These are phyloP conservation scores for Zizania latifolia DNA, from an alignment of 176 grass and related monocot species.

Conservation along the genomic window DNA sequence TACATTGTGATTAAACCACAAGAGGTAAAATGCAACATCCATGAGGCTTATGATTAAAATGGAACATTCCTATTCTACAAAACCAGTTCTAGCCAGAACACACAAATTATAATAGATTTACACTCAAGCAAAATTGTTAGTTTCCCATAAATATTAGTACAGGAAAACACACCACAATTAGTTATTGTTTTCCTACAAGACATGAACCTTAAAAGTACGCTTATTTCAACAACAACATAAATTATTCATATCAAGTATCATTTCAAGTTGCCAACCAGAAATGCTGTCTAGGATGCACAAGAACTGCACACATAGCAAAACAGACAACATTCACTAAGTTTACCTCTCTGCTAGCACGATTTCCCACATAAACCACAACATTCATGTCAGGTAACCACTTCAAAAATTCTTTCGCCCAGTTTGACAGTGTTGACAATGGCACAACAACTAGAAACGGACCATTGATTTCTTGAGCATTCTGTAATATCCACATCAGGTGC, in stretches of 20 bases:
- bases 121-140: conserved; percentile 2
- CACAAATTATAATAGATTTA: background rate
- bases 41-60: background rate
- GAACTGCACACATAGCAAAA: conserved; percentile 7
- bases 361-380: conserved; percentile 94
- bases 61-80: background rate
- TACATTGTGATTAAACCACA: background rate
- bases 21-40: conserved; percentile 10
- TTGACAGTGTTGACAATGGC: conserved; percentile 87
- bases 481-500: conserved; percentile 5
- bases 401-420: conserved; percentile 95
- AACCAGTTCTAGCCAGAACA: background rate
- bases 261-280: background rate
- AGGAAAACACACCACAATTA: background rate
- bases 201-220: background rate
- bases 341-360: conserved; percentile 98
- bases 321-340: background rate
- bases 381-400: conserved; percentile 98
- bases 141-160: background rate
- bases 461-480: conserved; percentile 98
- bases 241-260: background rate
- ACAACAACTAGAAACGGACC: conserved; percentile 98
- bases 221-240: background rate
- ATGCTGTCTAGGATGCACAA: background rate
- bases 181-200: background rate